Conservation (phyloP, 2,329 filamentous ascomycete species). For the Colletotrichum destructivum region DNA sequence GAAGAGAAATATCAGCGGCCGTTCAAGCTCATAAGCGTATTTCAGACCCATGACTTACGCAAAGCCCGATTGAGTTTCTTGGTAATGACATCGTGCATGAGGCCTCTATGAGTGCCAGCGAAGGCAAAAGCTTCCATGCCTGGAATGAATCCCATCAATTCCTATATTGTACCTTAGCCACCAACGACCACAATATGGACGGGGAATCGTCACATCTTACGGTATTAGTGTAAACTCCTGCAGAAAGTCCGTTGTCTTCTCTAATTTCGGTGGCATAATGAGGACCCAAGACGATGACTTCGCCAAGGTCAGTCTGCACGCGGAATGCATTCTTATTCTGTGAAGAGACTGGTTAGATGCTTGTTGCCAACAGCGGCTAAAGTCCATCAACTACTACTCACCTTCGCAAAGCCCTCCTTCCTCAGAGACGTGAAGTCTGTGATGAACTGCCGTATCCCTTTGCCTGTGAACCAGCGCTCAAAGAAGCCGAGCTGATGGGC, state of each 20-base stretch:
- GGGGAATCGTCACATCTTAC: not conserved
- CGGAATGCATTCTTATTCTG: conserved; percentile 12
- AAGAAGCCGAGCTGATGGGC: not conserved
- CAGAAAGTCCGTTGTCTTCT: conserved; percentile 17
- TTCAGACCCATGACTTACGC: not conserved
- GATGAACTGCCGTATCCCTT: not conserved
- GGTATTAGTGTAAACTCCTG: not conserved
- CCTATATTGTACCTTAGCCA: not conserved
- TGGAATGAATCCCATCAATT: not conserved
- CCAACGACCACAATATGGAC: not conserved
- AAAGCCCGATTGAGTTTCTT: not conserved
- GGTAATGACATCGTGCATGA: not conserved
- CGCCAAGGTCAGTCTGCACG: conserved; percentile 6
- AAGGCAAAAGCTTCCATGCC: conserved; percentile 5
- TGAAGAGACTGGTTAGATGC: not conserved
- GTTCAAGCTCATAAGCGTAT: not conserved
- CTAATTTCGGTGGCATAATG: conserved; percentile 13
- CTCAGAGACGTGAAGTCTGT: not conserved
- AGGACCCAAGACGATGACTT: conserved; percentile 7
- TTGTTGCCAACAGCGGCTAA: not conserved
- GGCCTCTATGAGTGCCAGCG: not conserved
- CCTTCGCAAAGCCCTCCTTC: not conserved
- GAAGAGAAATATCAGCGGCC: not conserved
- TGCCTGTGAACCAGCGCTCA: not conserved
- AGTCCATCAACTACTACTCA: not conserved